phyloP scores from a whole-genome alignment of 2,329 filamentous ascomycete genomes.

The Zasmidium citrigriseum region DNA sequence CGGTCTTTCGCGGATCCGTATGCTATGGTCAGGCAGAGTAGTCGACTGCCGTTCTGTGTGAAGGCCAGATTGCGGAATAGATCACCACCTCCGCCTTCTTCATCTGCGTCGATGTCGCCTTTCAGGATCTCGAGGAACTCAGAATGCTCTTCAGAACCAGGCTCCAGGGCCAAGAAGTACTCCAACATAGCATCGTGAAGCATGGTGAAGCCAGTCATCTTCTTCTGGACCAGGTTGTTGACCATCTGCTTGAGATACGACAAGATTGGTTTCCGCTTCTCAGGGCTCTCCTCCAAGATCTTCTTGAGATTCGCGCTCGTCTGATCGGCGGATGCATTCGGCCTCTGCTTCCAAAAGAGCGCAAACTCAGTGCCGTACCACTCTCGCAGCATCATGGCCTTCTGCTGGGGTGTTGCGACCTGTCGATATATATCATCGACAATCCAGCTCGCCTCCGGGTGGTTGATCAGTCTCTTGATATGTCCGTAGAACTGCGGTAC shows the following conservation, averaged over 20 bases:
- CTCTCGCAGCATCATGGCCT: constrained; percentile 80
- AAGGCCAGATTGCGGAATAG: constrained; percentile 94
- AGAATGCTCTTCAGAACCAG: constrained; percentile 76
- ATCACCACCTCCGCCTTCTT: constrained; percentile 65
- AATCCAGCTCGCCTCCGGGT: constrained; percentile 96
- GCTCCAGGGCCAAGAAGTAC: constrained; percentile 80
- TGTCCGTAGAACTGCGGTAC: constrained; percentile 94
- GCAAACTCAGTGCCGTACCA: constrained; percentile 97
- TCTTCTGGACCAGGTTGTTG: constrained; percentile 93
- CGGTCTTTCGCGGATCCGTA: constrained; percentile 89
- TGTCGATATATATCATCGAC: constrained; percentile 94
- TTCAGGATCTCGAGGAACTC: constrained; percentile 91
- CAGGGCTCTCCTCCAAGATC: constrained; percentile 75
- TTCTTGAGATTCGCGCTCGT: constrained; percentile 66
- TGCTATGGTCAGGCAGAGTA: constrained; percentile 80
- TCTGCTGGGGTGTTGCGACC: constrained; percentile 82
- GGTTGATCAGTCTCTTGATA: constrained; percentile 90
- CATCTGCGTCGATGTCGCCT: constrained; percentile 73
- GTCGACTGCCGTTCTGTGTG: constrained; percentile 80
- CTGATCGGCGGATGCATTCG: constrained; percentile 29
- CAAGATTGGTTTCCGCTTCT: constrained; percentile 86
- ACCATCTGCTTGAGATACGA: constrained; percentile 81
- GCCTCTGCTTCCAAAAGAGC: constrained; percentile 69
- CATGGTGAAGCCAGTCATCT: constrained; percentile 95
- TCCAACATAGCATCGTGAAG: constrained; percentile 98